These are phyloP conservation scores for Ambrosia trifida DNA, from an alignment of 129 eudicot genomes.

Conservation along the genomic window DNA sequence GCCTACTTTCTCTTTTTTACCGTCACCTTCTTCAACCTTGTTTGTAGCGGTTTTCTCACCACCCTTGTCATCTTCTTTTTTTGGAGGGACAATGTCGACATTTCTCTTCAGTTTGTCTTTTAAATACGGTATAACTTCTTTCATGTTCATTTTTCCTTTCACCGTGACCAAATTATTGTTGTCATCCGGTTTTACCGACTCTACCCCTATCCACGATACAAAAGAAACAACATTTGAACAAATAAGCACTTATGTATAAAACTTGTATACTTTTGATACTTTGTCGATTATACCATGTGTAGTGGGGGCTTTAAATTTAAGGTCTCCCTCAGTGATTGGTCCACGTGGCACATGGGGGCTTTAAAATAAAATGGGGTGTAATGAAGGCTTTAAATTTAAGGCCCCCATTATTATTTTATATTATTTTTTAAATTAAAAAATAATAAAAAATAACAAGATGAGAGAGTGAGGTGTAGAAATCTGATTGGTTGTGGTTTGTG, in stretches of 20 bases:
- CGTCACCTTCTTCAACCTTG: conserved; percentile 18
- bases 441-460: too few species aligned
- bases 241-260: background rate
- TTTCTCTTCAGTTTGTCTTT: conserved; percentile 56
- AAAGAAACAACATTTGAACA: background rate
- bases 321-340: too few species aligned
- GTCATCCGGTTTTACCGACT: conserved; percentile 42
- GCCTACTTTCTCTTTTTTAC: conserved; percentile 21
- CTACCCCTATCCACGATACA: conserved; percentile 54
- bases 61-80: conserved; percentile 48
- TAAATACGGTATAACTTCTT: conserved; percentile 60
- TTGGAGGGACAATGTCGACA: conserved; percentile 67
- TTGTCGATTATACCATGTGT: too few species aligned
- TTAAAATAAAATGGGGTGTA: too few species aligned
- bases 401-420: too few species aligned
- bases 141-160: conserved; percentile 75
- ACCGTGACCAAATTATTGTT: conserved; percentile 65
- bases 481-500: too few species aligned
- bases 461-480: too few species aligned
- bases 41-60: conserved; percentile 29
- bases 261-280: background rate
- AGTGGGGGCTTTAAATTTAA: too few species aligned
- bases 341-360: too few species aligned
- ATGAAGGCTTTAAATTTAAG: too few species aligned
- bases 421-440: too few species aligned